Evolutionary conservation across 495 filamentous ascomycete genomes (phyloP).

Genomic region (Annulohypoxylon maeteangense): DNA sequence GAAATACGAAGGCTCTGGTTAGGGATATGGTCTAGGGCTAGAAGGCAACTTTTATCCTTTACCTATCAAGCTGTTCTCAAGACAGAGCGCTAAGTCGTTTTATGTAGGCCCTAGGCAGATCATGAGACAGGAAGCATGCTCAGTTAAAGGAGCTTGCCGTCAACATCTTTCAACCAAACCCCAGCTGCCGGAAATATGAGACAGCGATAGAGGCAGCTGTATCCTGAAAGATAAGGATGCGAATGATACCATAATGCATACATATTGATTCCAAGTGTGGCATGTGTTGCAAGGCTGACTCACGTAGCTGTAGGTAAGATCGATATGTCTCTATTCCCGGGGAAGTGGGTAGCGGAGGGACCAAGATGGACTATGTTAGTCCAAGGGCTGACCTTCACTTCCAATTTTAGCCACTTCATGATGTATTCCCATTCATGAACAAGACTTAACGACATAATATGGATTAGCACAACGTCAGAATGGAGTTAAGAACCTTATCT

Average conservation of each 20-base stretch:
- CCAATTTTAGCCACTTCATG: neutral
- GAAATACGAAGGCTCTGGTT: conserved; percentile 1
- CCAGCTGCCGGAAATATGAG: conserved; percentile 14
- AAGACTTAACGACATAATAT: neutral
- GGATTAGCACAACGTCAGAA: neutral
- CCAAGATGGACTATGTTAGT: neutral
- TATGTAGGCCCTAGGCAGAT: conserved; percentile 7
- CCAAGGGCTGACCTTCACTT: neutral
- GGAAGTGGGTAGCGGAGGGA: neutral
- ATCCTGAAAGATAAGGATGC: conserved; percentile 9
- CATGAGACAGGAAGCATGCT: conserved; percentile 10
- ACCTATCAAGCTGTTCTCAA: neutral
- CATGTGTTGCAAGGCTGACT: conserved; percentile 13
- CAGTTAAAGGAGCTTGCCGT: conserved; percentile 3
- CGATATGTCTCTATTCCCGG: conserved; percentile 14
- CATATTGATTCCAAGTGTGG: neutral
- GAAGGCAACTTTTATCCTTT: neutral
- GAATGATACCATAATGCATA: neutral
- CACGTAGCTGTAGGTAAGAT: conserved; percentile 17
- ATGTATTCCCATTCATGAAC: neutral
- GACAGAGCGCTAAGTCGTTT: neutral
- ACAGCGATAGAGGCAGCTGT: conserved; percentile 17
- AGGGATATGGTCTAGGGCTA: conserved; percentile 10
- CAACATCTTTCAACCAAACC: neutral
- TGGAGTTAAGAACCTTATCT: conserved; percentile 5